Base-by-base conservation (phyloP, 2,329 filamentous ascomycete genomes). In the Cladosporium oxysporum region DNA sequence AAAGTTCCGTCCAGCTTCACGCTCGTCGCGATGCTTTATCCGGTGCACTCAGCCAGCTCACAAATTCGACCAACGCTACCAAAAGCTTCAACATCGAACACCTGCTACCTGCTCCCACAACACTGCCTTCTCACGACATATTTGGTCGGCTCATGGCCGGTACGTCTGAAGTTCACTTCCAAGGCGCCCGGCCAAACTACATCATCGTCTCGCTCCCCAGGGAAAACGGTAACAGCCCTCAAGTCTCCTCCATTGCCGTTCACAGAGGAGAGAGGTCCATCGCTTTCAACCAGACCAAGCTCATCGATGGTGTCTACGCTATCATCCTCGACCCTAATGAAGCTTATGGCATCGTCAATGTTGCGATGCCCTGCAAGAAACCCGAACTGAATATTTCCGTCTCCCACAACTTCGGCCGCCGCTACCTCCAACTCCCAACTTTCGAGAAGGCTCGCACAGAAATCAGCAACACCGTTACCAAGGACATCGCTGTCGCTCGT, bases 291-390 rank as follows among this genome's bases (percentile, higher is more conserved):
- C 65, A 67, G 21, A 72, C 68, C n/a, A 68, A 69, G 66, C 68
- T 76, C 35, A 72, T 76, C 52, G 67, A 72, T 18, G 74, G 74
- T 28, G 70, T 76, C 29, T 73, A 73, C 58, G 64, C 70, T 16
- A 58, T 76, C 49, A 68, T 68, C 0, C 44, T 76, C 58, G 69
- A 73, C 50, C 61, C 66, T 2, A 44, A 63, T 16, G 71, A 76
- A 44, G 73, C 72, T 10, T 68, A 73, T 57, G 74, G 74, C 26
- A 60, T 50, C 0, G 65, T 76, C 18, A 64, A 60, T 14, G 53
- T 75, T 16, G 63, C 70, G 29, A 70, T 74, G 66, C 28, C 64
- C 4, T 72, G 70, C 31, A 66, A 65, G 60, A 67, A 68, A 53
- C 71, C 73, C 10, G 31, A 50, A 7, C 52, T 59, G 18, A 70